Evolutionary conservation across 179 eudicot species (phyloP).

Genomic region (Carnegiea gigantea): DNA sequence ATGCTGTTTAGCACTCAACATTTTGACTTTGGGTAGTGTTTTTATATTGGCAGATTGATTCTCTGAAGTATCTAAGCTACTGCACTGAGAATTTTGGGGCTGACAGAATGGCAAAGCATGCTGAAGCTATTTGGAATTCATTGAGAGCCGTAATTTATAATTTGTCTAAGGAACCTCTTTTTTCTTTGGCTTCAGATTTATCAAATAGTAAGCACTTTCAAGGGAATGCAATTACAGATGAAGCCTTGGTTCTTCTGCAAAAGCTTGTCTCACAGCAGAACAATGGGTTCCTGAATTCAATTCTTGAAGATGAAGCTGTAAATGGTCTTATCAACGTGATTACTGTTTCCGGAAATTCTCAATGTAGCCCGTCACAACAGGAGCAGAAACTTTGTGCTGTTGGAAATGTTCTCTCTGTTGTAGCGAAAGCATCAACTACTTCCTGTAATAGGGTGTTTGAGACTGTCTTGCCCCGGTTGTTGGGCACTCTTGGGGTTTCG

Average conservation of each 20-base stretch:
- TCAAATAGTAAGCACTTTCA: slow-evolving; percentile 38
- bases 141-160: slow-evolving; percentile 51
- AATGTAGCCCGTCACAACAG: slow-evolving; percentile 35
- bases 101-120: slow-evolving; percentile 64
- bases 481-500: slow-evolving; percentile 48
- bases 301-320: slow-evolving; percentile 63
- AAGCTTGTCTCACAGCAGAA: slow-evolving; percentile 47
- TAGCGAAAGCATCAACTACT: slow-evolving; percentile 53
- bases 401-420: slow-evolving; percentile 54
- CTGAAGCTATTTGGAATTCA: slow-evolving; percentile 65
- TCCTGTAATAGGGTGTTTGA: slow-evolving; percentile 72
- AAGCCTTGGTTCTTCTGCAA: slow-evolving; percentile 74
- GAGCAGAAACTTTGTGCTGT: slow-evolving; percentile 65
- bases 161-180: slow-evolving; percentile 35
- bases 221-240: slow-evolving; percentile 59
- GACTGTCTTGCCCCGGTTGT: slow-evolving; percentile 48
- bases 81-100: slow-evolving; percentile 69
- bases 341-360: slow-evolving; percentile 34
- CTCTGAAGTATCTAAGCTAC: slow-evolving; percentile 73
- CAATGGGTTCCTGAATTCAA: slow-evolving; percentile 45
- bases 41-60: slow-evolving; percentile 61
- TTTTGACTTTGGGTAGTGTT: slow-evolving; percentile 15
- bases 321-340: slow-evolving; percentile 41
- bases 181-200: slow-evolving; percentile 32
- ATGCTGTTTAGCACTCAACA: neutral